Base-by-base conservation (phyloP, 306 rosid species). In the Citrullus amarus region DNA sequence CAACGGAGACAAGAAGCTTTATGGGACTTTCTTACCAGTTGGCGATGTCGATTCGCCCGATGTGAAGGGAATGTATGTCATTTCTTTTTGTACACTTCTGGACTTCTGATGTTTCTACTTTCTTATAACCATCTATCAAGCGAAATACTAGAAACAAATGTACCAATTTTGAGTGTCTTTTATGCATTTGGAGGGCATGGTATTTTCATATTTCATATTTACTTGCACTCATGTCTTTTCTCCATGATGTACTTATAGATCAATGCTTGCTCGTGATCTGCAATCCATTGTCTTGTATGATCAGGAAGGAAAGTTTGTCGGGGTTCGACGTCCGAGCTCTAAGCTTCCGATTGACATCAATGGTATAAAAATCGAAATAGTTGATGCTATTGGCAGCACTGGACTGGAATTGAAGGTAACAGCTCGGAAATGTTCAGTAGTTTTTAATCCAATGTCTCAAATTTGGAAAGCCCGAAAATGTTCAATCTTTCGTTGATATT, bases 251-350 rank as follows among this genome's bases (percentile, higher is more conserved):
- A 17, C 38, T 57, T 53, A 46, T 18, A 95, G 98, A 89, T 95
- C 97, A 6, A 92, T 95, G 98, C 96, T 95, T 89, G 93, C 93
- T 79, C 96, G 97, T 68, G 97, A 95, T 87, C 88, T 95, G 75
- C 97, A 92, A 77, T 95, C 97, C 59, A 79, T 95, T 79, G 89
- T 95, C 86, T 85, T 92, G 74, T 95, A 92, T 77, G 97, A 95
- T 78, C 84, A 36, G 80, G 93, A 92, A 80, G 97, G 98, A 65
- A 91, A 95, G 86, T 91, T 95, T 77, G 96, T 81, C 12, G 98
- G 98, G 83, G 90, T 95, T 79, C 86, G 98, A 82, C 85, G 97
- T 13, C 97, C 98, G 12, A 85, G 87, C 79, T 95, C 93, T 6
- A 95, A 85, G 80, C 97, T 92, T 56, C 98, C 93, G n/a, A 95